Conservation (phyloP, 441 rosid species). For the Erodium trifolium region DNA sequence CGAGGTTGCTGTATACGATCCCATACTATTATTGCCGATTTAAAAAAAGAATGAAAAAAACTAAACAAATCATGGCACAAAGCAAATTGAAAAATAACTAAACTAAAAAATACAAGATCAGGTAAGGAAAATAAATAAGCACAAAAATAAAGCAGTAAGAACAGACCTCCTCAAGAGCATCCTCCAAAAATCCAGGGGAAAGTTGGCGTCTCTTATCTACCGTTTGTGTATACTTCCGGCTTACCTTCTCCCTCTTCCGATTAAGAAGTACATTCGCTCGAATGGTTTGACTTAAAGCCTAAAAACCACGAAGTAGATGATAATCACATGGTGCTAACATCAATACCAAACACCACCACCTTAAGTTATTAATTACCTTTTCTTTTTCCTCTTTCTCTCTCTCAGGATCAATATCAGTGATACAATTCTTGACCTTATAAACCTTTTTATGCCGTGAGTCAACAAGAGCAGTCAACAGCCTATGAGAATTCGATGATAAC, state of each 20-base stretch:
- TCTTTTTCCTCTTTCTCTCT: slow-evolving; percentile 93
- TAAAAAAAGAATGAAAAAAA: background rate
- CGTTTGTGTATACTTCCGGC: slow-evolving; percentile 67
- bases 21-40: no score
- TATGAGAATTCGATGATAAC: slow-evolving; percentile 79
- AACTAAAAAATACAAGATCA: background rate
- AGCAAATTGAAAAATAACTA: background rate
- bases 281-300: slow-evolving; percentile 89
- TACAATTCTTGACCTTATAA: slow-evolving; percentile 81
- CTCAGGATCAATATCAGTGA: slow-evolving; percentile 98
- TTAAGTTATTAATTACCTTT: slow-evolving; percentile 45
- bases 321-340: slow-evolving; percentile 3
- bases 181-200: slow-evolving; percentile 89
- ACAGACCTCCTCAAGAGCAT: slow-evolving; percentile 90
- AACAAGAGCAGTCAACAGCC: slow-evolving; percentile 86
- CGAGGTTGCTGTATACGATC: no score
- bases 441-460: slow-evolving; percentile 84
- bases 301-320: slow-evolving; percentile 21
- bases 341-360: background rate
- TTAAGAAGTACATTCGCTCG: slow-evolving; percentile 80
- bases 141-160: slow-evolving; percentile 10
- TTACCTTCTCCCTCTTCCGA: slow-evolving; percentile 83
- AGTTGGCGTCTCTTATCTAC: slow-evolving; percentile 70
- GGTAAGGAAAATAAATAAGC: slow-evolving; percentile 1
- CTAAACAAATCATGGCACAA: slow-evolving; percentile 1